Percentiles rank a stretch among this genome's conserved stretches.
These are phyloP conservation scores for Protoeuglena noctilucae DNA, from an alignment of 139 green algal genomes.

Conservation along the genomic window DNA sequence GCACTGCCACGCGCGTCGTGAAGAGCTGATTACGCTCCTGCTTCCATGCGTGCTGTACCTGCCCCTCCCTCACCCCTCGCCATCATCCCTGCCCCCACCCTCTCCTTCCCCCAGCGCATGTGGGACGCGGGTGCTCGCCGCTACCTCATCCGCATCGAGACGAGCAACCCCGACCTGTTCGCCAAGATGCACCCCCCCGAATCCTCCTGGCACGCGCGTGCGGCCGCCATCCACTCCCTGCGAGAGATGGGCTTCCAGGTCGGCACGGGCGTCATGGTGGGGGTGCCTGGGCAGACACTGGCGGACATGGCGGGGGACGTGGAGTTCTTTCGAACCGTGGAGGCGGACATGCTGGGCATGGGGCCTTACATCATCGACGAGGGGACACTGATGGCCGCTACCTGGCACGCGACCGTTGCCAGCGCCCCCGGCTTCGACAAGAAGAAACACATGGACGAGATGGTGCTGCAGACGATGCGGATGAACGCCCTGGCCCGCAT, in stretches of 20 bases:
- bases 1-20: not conserved
- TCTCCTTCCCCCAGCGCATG: too few species aligned
- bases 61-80: too few species aligned
- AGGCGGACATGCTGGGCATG: constrained; percentile 46
- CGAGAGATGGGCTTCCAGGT: constrained; percentile 26
- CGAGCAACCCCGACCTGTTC: constrained; percentile 42
- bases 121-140: constrained; percentile 21
- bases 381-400: constrained; percentile 27
- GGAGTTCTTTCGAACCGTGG: constrained; percentile 35
- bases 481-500: constrained; percentile 46
- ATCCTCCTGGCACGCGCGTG: constrained; percentile 27
- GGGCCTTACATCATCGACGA: constrained; percentile 30
- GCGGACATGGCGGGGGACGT: constrained; percentile 38
- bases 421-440: not conserved
- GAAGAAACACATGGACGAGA: constrained; percentile 32
- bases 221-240: constrained; percentile 23
- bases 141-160: constrained; percentile 52
- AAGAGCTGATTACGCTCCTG: too few species aligned
- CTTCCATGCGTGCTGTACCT: too few species aligned
- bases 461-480: constrained; percentile 39
- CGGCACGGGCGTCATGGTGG: constrained; percentile 48
- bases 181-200: constrained; percentile 28
- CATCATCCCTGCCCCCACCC: too few species aligned
- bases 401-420: constrained; percentile 19
- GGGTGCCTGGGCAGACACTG: constrained; percentile 43